Base-by-base conservation (phyloP, 345 rosid genomes). In the Eucalyptus regnans region DNA sequence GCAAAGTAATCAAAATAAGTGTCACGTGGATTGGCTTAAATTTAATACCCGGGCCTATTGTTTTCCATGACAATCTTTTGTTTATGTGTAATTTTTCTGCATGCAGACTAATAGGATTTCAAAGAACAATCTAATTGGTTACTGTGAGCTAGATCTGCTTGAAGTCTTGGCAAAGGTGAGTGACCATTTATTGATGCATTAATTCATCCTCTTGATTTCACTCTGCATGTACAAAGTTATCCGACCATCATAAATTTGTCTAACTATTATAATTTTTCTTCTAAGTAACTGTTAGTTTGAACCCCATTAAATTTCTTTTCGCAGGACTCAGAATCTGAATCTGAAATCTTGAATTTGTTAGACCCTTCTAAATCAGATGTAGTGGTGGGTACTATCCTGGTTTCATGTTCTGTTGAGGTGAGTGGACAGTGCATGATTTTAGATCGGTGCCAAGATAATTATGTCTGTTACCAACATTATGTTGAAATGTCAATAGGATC, bases 391-490 rank as follows among this genome's bases (percentile, higher is more conserved):
- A 93, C 83, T 88, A 93, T 97, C 88, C 87, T 89, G 88, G 92
- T 97, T 88, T 96, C 99, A 18, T 97, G 98, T 86, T 92, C 94
- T 89, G 90, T 96, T 92, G 99, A 97, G 99, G 99, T 97, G 80
- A 56, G 94, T 20, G 43, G 88, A 31, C 49, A 86, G 62, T 49
- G 18, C 44, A 50, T 86, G 52, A 50, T 84, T 86, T 76, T 52
- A 10, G 58, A 86, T 49, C 0, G 33, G 58, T 37, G 25, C 84
- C 51, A 50, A 52, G 71, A 46, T 88, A 52, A 79, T 44, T 56
- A 33, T 88, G 48, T 51, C 54, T 13, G 16, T 8, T 79, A 6
- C 48, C 64, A 29, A 89, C 49, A 52, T 87, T 41, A 58, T 83
- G 52, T 48, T 44, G 33, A 64, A 79, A 80, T 68, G n/a, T 49